phyloP scores from a whole-genome alignment of 768 basidiomycete species.

The Sarcodon sp. region DNA sequence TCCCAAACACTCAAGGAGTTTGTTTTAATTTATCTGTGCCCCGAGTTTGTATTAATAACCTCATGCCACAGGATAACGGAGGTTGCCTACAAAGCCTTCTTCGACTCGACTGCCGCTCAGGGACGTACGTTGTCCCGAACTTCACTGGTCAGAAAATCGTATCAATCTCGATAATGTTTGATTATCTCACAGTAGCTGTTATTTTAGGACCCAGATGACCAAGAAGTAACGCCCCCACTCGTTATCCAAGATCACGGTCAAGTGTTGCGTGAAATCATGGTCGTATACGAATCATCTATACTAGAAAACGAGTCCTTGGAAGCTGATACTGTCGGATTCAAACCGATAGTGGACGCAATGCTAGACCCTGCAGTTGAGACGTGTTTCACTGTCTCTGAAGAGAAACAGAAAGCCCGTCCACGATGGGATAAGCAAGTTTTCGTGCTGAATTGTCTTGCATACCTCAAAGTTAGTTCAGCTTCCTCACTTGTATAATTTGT shows the following conservation, averaged over 20 bases:
- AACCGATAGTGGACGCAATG: conserved; percentile 70
- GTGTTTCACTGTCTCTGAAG: conserved; percentile 55
- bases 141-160: conserved; percentile 32
- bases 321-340: conserved; percentile 32
- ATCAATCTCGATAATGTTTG: neutral
- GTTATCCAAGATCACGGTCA: conserved; percentile 73
- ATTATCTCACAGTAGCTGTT: neutral
- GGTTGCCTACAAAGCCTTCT: conserved; percentile 73
- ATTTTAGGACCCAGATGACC: conserved; percentile 51
- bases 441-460: conserved; percentile 75
- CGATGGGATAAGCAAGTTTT: conserved; percentile 80
- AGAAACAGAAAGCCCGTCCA: conserved; percentile 38
- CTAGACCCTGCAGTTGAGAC: conserved; percentile 76
- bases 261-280: conserved; percentile 79
- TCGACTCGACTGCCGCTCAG: conserved; percentile 77
- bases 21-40: neutral
- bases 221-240: conserved; percentile 60
- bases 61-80: conserved; percentile 52
- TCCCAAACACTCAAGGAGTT: conserved; percentile 73
- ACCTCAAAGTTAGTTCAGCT: conserved; percentile 50
- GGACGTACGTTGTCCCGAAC: conserved; percentile 49
- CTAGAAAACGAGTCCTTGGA: conserved; percentile 43
- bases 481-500: conserved; percentile 1
- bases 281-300: conserved; percentile 79
- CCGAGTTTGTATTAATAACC: neutral